phyloP scores from a whole-genome alignment of 75 land plant genomes.

The Ceratopteris richardii region DNA sequence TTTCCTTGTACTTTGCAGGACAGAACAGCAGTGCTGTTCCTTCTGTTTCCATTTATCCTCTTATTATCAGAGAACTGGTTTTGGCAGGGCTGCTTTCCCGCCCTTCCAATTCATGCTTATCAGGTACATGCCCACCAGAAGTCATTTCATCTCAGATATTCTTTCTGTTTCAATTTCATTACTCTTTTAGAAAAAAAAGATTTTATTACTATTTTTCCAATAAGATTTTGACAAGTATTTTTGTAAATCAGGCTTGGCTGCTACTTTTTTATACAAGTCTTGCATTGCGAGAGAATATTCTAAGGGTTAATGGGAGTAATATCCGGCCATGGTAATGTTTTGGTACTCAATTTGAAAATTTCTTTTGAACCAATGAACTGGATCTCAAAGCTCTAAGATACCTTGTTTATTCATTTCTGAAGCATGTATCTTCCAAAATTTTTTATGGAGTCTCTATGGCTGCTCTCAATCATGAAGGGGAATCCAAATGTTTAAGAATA shows the following conservation, averaged over 20 bases:
- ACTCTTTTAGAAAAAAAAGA: not conserved
- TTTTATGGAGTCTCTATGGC: too few relatives aligned
- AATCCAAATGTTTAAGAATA: too few relatives aligned
- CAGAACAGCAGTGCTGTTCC: slow-evolving; percentile 81
- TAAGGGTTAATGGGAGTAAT: slow-evolving; percentile 92
- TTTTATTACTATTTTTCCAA: not conserved
- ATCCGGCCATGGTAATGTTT: slow-evolving; percentile 99
- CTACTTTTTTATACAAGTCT: slow-evolving; percentile 82
- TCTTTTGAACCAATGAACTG: too few relatives aligned
- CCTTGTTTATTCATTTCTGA: too few relatives aligned
- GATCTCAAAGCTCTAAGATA: too few relatives aligned
- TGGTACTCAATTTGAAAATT: slow-evolving; percentile 2
- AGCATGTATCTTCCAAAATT: too few relatives aligned
- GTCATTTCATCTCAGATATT: too few relatives aligned
- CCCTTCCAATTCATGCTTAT: slow-evolving; percentile 83
- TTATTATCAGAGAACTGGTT: slow-evolving; percentile 51
- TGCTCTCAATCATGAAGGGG: too few relatives aligned
- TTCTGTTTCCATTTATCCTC: slow-evolving; percentile 66
- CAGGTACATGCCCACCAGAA: slow-evolving; percentile 39
- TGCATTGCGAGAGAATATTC: slow-evolving; percentile 86
- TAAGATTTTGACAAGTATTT: not conserved
- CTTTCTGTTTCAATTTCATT: too few relatives aligned
- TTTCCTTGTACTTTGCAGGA: slow-evolving; percentile 70
- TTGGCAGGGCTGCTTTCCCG: slow-evolving; percentile 91
- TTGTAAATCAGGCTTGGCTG: slow-evolving; percentile 72